Evolutionary conservation across 2,329 filamentous ascomycete species (phyloP).

Genomic region (Phyllosticta citrichinensis): DNA sequence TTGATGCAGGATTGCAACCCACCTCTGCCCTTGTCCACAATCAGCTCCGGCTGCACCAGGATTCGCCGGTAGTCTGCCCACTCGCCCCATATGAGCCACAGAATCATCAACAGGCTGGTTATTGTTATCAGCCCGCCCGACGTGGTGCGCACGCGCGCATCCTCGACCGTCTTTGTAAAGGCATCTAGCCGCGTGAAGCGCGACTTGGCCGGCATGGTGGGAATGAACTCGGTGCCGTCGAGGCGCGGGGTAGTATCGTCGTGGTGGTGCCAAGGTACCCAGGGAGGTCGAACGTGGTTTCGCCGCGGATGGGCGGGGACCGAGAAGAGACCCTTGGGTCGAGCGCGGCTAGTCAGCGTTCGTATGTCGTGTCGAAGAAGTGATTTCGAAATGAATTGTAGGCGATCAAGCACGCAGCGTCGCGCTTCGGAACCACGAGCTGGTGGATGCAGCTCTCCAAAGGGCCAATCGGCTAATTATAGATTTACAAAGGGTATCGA

Average conservation of each 20-base stretch:
- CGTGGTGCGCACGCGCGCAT: conserved; percentile 90
- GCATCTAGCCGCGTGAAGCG: conserved; percentile 94
- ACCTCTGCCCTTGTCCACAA: conserved; percentile 96
- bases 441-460: not conserved
- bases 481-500: not conserved
- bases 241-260: not conserved
- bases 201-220: conserved; percentile 73
- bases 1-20: conserved; percentile 21
- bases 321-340: not conserved
- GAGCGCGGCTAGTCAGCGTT: not conserved
- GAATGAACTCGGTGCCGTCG: not conserved
- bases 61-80: conserved; percentile 88
- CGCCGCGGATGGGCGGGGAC: not conserved
- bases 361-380: not conserved
- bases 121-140: conserved; percentile 94
- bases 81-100: conserved; percentile 89
- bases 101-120: conserved; percentile 72
- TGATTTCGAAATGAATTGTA: not conserved
- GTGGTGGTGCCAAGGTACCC: not conserved
- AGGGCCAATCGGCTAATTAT: not conserved
- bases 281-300: not conserved
- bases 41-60: conserved; percentile 78
- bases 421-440: not conserved
- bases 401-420: not conserved
- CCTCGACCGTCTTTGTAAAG: conserved; percentile 98